Evolutionary conservation across 2,329 filamentous ascomycete genomes (phyloP), one percentile per base, ranked within the genome.

Genomic region (Aspergillus awamori): DNA sequence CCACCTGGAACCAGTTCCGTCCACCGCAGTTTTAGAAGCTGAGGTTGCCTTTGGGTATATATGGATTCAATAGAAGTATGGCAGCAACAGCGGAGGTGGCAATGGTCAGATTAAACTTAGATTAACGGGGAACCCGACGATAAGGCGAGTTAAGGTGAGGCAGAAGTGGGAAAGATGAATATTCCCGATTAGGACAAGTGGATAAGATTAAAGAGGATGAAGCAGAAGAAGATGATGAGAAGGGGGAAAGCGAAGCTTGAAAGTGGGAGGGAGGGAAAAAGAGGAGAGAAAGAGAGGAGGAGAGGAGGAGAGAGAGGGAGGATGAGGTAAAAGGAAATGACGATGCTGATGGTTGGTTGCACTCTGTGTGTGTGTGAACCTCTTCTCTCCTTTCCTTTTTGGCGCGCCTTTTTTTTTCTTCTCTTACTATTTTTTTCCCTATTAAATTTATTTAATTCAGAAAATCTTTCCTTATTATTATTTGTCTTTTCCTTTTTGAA

Each of bases 1-100:
- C 59, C 24, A 61, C 59, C 59, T 61, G 43, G 51, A 28, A 55
- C 33, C 41, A 45, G 26, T 56, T 56, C 53, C 38, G 17, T 43
- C 51, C 26, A 51, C 47, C 47, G 13, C 47, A 51, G 47, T 13
- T 20, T 43, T 1, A 26, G 22, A 8, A 49, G 45, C 22, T 49
- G 45, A 49, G 17, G 24, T 11, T 30, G 24, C n/a, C 26, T 45
- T 41, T 55, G 51, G 51, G 49, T 57, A 57, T 60, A 45, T 45
- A 20, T 20, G 20, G 41, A 45, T 24, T 22, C 11, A 13, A 36
- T 13, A 36, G 5, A 24, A 45, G 41, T 45, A 45, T 45, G 45
- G 45, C 45, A 30, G 53, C 10, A 36, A 30, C 53, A 11, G 30
- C 38, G 24, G 41, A 17, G 36, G 36, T 43, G 53, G 24, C 28